Evolutionary conservation across 1,139 yeast species (phyloP), one percentile per base, ranked within the genome.

Genomic region (Yamadazyma aaseri): DNA sequence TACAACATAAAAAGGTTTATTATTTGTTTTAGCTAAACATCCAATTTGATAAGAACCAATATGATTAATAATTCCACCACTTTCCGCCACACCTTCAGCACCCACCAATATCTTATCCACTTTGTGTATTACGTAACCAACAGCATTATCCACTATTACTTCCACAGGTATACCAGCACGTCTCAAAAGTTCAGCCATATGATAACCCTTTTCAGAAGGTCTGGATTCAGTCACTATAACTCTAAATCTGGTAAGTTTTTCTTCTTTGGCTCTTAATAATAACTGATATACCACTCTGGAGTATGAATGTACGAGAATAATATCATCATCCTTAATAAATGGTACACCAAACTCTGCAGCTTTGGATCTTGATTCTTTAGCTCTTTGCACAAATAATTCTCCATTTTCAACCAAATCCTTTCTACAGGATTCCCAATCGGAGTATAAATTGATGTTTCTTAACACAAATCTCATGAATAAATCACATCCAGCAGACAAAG

Each of bases 21-120:
- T 84, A 40, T 95, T 86, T 40, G 85, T 80, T 49, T 86, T 83
- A 4, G 98, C 97, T 44, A 94, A 65, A 35, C 95, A 94, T 17
- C 97, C 97, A 34, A 92, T 83, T 52, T 94, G 97, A 59, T 87
- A 92, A 2, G 96, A 81, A 3, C 99, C 99, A 45, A 94, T 85
- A 53, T 90, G 94, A 59, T 92, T 92, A 49, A 92, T 90, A 34
- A 94, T 89, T 24, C 99, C 99, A 38, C 99, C 99, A 57, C 95
- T 84, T 66, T 92, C 99, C 3, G 96, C 96, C 4, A 92, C 98
- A 44, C 99, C 99, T 61, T 92, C 98, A 1, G 98, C 98, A 37
- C 99, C 99, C 44, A 92, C 94, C 45, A 94, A 76, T 6, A 94
- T 85, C 61, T 92, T 90, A 63, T 90, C 96, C 10, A 90, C 90